Conservation (phyloP, 2,329 filamentous ascomycete genomes). For the Calonectria crousiana region DNA sequence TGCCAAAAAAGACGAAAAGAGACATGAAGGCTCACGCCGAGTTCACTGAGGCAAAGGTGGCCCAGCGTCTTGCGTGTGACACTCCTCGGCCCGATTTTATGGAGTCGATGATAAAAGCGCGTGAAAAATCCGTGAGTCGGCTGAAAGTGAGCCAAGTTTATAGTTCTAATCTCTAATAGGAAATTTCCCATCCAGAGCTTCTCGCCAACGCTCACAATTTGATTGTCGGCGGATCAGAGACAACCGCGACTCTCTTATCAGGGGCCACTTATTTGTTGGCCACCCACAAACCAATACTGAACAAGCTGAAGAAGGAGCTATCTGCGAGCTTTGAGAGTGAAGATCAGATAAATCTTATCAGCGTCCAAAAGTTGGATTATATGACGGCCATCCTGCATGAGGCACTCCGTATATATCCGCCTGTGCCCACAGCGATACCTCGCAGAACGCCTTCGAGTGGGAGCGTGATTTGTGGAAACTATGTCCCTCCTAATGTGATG, state of each 20-base stretch:
- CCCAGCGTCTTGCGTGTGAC: neutral
- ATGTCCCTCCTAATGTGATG: conserved; percentile 49
- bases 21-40: neutral
- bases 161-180: neutral
- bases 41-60: neutral
- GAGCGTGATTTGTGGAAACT: conserved; percentile 44
- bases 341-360: conserved; percentile 50
- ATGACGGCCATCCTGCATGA: conserved; percentile 57
- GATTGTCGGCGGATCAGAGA: conserved; percentile 50
- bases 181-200: conserved; percentile 19
- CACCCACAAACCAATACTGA: conserved; percentile 30
- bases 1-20: neutral
- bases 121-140: conserved; percentile 1
- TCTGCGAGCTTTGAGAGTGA: conserved; percentile 49
- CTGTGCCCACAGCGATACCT: conserved; percentile 36
- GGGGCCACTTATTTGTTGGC: conserved; percentile 46
- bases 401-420: conserved; percentile 53
- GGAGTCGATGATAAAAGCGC: conserved; percentile 8
- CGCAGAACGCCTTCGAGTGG: conserved; percentile 48
- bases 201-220: conserved; percentile 28
- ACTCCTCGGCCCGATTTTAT: conserved; percentile 10
- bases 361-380: conserved; percentile 47
- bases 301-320: conserved; percentile 53
- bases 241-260: conserved; percentile 47
- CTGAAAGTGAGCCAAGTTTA: neutral